Base-by-base conservation (phyloP, 106 monocot species). In the Acanthochlamys bracteata region DNA sequence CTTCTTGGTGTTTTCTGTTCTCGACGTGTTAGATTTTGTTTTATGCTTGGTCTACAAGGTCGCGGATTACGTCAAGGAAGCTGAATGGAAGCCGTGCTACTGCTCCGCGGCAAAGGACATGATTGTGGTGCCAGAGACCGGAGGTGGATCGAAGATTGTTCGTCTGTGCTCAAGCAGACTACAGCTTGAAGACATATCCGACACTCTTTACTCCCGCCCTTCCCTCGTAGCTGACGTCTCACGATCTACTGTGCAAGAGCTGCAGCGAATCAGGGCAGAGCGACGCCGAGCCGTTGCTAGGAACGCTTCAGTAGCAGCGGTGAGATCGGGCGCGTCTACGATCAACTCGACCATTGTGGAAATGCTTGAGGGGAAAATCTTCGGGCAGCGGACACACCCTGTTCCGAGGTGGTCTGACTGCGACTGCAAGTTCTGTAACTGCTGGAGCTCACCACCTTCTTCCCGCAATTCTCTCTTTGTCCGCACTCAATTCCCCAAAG, bases 371-470 rank as follows among this genome's bases (percentile, higher is more conserved):
- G 89, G 78, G n/a, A 86, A 79, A 77, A 81, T 93, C 23, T 76
- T 81, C 20, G 66, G 77, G 27, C 76, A 63, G 20, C 74, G 69
- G 54, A 25, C 47, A 23, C 58, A 41, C 52, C 83, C 73, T 10
- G 63, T 76, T 4, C 89, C 89, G 0, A 68, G 84, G 24, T 94
- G 94, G 94, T 94, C 94, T 23, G 94, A 94, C 70, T 94, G 94
- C 73, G 74, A 75, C 75, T 90, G 94, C 73, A 75, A 75, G 69
- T 49, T 51, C 41, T 94, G 94, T 70, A 79, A 72, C 54, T 71
- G 67, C 22, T 94, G 93, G 93, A 79, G 67, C 76, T 53, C 20
- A 15, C 55, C 80, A 15, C 20, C 75, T 7, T 19, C 46, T 21
- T 45, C 55, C 15, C 54, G 41, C 13, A 70, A 64, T 51, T 22